Percentiles rank a stretch among this genome's conserved stretches.
These are phyloP conservation scores for Boechera retrofracta DNA, from an alignment of 345 rosid species.

Conservation along the genomic window DNA sequence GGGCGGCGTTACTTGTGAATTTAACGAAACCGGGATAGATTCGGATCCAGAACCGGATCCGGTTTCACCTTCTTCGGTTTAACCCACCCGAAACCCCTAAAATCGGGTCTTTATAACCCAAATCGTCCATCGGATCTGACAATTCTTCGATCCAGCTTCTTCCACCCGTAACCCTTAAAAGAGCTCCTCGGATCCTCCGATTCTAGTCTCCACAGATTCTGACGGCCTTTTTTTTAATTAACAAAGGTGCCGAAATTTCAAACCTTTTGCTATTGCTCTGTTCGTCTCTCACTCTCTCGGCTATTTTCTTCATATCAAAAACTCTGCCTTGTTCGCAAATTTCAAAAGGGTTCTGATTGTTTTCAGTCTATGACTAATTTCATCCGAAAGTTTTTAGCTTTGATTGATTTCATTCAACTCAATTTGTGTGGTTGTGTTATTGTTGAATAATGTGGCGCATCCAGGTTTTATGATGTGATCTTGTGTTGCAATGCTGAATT, in stretches of 20 bases:
- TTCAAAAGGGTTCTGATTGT: neutral
- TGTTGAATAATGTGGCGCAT: constrained; percentile 21
- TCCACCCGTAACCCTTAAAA: constrained; percentile 44
- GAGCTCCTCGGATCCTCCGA: constrained; percentile 65
- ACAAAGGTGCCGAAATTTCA: constrained; percentile 23
- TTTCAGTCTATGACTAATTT: neutral
- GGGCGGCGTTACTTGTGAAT: neutral
- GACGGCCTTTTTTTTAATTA: constrained; percentile 26
- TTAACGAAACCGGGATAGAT: constrained; percentile 17
- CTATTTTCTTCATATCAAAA: constrained; percentile 2
- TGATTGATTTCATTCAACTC: constrained; percentile 5
- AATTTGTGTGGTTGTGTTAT: constrained; percentile 17
- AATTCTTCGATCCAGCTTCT: constrained; percentile 43
- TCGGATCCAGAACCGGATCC: constrained; percentile 23
- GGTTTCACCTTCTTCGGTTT: constrained; percentile 7
- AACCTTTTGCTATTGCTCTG: constrained; percentile 9
- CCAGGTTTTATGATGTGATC: constrained; percentile 27
- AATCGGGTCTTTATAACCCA: constrained; percentile 38
- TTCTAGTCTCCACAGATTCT: constrained; percentile 52
- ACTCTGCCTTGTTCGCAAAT: neutral
- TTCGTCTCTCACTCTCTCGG: constrained; percentile 18
- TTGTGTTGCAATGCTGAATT: neutral
- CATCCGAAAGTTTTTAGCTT: neutral
- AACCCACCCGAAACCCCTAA: constrained; percentile 39
- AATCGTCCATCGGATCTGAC: constrained; percentile 36